phyloP scores from a whole-genome alignment of 768 basidiomycete species.

The Amyloporia xantha region DNA sequence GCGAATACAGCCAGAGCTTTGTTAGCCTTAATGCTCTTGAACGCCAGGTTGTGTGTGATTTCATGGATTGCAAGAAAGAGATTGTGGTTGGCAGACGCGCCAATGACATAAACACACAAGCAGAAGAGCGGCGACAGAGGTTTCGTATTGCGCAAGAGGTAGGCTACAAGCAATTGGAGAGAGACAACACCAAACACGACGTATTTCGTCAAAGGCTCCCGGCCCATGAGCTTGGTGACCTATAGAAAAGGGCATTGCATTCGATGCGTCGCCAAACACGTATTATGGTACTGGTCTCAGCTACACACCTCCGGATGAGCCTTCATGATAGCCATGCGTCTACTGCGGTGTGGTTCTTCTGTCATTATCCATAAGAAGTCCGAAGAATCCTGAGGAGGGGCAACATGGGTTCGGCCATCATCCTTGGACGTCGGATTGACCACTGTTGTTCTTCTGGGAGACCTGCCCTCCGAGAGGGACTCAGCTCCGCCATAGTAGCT shows the following conservation, averaged over 20 bases:
- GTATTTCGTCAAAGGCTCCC: slow-evolving; percentile 88
- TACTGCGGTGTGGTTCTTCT: slow-evolving; percentile 91
- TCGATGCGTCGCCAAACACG: background rate
- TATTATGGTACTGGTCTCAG: too few species aligned
- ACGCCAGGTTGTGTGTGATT: slow-evolving; percentile 96
- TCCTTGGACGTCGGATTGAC: slow-evolving; percentile 44
- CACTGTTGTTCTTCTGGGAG: slow-evolving; percentile 30
- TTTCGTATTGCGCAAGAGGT: slow-evolving; percentile 58
- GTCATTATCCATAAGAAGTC: slow-evolving; percentile 98
- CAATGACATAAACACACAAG: slow-evolving; percentile 73
- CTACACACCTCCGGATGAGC: slow-evolving; percentile 92
- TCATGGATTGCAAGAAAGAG: slow-evolving; percentile 98
- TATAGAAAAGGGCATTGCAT: too few species aligned
- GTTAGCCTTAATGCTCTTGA: slow-evolving; percentile 75
- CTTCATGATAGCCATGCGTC: slow-evolving; percentile 86
- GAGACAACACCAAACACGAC: slow-evolving; percentile 77
- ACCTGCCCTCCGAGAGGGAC: slow-evolving; percentile 48
- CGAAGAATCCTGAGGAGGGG: slow-evolving; percentile 63
- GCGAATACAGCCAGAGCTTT: slow-evolving; percentile 85
- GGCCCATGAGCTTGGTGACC: slow-evolving; percentile 96
- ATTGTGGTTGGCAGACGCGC: slow-evolving; percentile 96
- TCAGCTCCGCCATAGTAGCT: slow-evolving; percentile 84
- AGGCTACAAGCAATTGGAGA: slow-evolving; percentile 63
- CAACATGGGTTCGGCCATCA: slow-evolving; percentile 36
- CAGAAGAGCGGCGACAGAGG: slow-evolving; percentile 71